Percentiles rank a stretch among this genome's conserved stretches.
Conservation (phyloP, 257 asterid genomes). For the Salvia hispanica region DNA sequence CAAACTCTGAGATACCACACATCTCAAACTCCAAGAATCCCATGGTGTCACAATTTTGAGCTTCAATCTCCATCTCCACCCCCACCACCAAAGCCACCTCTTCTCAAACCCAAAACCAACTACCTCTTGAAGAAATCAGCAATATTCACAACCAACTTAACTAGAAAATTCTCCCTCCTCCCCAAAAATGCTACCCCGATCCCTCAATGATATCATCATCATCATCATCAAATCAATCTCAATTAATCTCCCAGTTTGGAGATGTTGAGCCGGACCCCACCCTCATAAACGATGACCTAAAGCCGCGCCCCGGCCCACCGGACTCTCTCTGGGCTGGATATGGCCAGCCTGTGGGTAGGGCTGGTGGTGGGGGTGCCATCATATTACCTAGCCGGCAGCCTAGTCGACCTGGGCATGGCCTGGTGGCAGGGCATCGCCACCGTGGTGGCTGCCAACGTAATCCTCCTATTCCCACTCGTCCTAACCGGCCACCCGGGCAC, state of each 20-base stretch:
- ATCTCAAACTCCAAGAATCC: constrained; percentile 24
- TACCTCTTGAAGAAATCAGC: constrained; percentile 10
- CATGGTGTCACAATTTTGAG: constrained; percentile 51
- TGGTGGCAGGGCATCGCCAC: constrained; percentile 99
- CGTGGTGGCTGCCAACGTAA: constrained; percentile 76
- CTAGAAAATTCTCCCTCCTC: constrained; percentile 6
- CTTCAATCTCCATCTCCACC: constrained; percentile 49
- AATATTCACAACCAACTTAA: constrained; percentile 22
- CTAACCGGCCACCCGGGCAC: constrained; percentile 88
- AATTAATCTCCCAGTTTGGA: constrained; percentile 25
- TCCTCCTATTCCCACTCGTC: constrained; percentile 58
- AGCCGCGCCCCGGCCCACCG: constrained; percentile 56
- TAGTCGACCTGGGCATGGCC: constrained; percentile 92
- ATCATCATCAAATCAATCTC: constrained; percentile 13
- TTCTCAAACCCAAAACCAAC: constrained; percentile 31
- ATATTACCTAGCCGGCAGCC: constrained; percentile 89
- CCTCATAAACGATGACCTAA: constrained; percentile 78
- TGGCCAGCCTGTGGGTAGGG: constrained; percentile 84
- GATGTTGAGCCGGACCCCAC: constrained; percentile 52
- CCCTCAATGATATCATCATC: constrained; percentile 49
- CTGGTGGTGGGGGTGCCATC: constrained; percentile 90
- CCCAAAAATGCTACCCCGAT: constrained; percentile 15
- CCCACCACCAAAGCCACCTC: constrained; percentile 32
- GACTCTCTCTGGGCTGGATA: constrained; percentile 67
- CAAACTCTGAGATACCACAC: constrained; percentile 20